phyloP scores from a whole-genome alignment of 441 rosid species.

The Iberis amara region DNA sequence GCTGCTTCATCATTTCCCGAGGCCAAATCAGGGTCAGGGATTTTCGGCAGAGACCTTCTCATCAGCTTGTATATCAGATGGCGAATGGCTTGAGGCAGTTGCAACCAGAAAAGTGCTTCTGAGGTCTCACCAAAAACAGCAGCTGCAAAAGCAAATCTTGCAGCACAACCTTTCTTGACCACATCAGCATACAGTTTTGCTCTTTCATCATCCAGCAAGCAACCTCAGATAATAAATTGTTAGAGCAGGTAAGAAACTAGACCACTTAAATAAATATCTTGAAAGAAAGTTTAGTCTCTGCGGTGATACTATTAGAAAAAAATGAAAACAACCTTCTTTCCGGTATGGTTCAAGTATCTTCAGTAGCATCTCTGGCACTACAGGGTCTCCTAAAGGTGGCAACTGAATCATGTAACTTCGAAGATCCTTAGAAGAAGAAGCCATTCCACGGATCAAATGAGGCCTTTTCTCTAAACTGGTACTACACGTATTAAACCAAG shows the following conservation, averaged over 20 bases:
- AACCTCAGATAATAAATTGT: constrained; percentile 47
- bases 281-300: constrained; percentile 15
- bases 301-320: constrained; percentile 16
- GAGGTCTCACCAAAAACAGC: constrained; percentile 87
- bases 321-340: constrained; percentile 54
- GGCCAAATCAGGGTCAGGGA: constrained; percentile 25
- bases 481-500: constrained; percentile 91
- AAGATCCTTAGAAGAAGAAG: constrained; percentile 68
- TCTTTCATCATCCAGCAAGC: constrained; percentile 89
- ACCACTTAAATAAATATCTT: constrained; percentile 18
- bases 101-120: constrained; percentile 96
- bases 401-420: constrained; percentile 80
- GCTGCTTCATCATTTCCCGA: constrained; percentile 43
- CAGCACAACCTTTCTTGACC: constrained; percentile 75
- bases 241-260: constrained; percentile 24
- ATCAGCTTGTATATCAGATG: constrained; percentile 65
- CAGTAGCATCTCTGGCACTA: constrained; percentile 93
- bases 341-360: constrained; percentile 91
- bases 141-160: constrained; percentile 92
- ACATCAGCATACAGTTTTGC: constrained; percentile 78
- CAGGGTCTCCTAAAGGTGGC: constrained; percentile 80
- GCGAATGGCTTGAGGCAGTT: constrained; percentile 78
- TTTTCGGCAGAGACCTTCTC: constrained; percentile 48
- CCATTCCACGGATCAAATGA: constrained; percentile 69
- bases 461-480: constrained; percentile 68